Evolutionary conservation across 371 early-diverging fungal species (phyloP).

Genomic region (Mortierella sp.): DNA sequence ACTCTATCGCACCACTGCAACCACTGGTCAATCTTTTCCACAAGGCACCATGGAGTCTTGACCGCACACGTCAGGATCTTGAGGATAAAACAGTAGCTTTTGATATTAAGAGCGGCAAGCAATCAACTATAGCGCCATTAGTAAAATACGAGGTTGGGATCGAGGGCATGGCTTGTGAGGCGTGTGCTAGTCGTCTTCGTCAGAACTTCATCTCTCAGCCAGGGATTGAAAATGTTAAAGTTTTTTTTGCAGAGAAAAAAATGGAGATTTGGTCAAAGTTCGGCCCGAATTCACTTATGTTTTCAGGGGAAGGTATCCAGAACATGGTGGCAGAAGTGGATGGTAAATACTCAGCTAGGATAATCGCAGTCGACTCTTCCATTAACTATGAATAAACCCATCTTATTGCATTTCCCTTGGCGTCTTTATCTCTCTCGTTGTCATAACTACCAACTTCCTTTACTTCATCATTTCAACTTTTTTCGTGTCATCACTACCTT

Average conservation of each 20-base stretch:
- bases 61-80: not conserved
- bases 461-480: too few species aligned
- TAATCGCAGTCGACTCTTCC: not conserved
- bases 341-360: constrained; percentile 20
- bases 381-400: too few species aligned
- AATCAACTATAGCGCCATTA: not conserved
- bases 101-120: not conserved
- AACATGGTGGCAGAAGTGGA: constrained; percentile 35
- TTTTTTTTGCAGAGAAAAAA: constrained; percentile 55
- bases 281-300: constrained; percentile 10
- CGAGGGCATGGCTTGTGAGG: constrained; percentile 63
- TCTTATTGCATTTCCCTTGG: too few species aligned
- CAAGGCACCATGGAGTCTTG: not conserved
- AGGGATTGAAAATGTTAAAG: constrained; percentile 49
- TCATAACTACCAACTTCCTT: too few species aligned
- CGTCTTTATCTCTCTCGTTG: too few species aligned
- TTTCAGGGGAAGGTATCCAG: constrained; percentile 19
- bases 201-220: constrained; percentile 43
- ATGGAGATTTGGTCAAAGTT: constrained; percentile 27
- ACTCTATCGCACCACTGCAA: not conserved
- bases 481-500: too few species aligned
- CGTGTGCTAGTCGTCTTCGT: constrained; percentile 65
- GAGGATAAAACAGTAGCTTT: not conserved
- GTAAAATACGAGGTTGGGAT: constrained; percentile 56
- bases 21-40: not conserved